Evolutionary conservation across 129 eudicot species (phyloP).

Genomic region (Solidago caesia): DNA sequence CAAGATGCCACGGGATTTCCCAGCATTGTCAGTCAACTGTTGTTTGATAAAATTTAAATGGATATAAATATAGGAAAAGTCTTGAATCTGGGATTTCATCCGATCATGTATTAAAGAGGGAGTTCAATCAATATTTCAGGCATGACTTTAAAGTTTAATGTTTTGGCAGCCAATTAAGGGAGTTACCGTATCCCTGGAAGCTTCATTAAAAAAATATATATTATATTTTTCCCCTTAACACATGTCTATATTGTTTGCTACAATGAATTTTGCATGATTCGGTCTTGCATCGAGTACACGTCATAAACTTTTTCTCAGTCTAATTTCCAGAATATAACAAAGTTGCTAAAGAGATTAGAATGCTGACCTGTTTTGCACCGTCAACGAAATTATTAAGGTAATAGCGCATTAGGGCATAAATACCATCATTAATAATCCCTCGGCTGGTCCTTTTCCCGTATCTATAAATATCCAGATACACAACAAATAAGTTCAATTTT

Average conservation of each 20-base stretch:
- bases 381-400: conserved; percentile 88
- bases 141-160: background rate
- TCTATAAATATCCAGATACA: conserved; percentile 40
- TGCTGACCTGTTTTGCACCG: conserved; percentile 87
- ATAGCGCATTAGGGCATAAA: conserved; percentile 77
- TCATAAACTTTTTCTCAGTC: conserved; percentile 11
- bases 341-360: conserved; percentile 7
- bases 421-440: conserved; percentile 77
- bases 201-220: background rate
- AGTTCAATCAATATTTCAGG: too few species aligned
- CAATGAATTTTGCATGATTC: conserved; percentile 2
- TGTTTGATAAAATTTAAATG: too few species aligned
- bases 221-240: background rate
- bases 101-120: background rate
- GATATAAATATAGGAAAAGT: too few species aligned
- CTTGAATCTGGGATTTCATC: background rate
- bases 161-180: conserved; percentile 2
- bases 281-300: background rate
- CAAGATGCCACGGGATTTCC: too few species aligned
- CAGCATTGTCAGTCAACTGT: too few species aligned
- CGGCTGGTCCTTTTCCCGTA: conserved; percentile 71
- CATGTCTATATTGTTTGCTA: background rate
- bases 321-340: conserved; percentile 4
- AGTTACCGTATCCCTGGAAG: background rate
- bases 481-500: conserved; percentile 13